Evolutionary conservation across 2,329 filamentous ascomycete genomes (phyloP).

Genomic region (Cordyceps pruinosa): DNA sequence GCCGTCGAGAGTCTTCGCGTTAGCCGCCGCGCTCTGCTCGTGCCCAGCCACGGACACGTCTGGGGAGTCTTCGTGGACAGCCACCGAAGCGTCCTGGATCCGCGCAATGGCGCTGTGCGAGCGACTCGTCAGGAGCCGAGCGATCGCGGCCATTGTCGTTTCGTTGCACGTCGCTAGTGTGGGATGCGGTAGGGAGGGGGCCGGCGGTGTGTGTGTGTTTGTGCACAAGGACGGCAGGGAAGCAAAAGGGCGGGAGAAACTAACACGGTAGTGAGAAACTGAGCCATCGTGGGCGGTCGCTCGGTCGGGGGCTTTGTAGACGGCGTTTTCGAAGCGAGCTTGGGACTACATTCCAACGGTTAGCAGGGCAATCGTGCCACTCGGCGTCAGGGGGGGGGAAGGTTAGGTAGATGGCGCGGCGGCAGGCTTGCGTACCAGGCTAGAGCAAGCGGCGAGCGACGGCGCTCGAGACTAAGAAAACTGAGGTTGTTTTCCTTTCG

Average conservation of each 20-base stretch:
- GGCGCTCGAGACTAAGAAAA: not conserved
- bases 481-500: not conserved
- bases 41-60: slow-evolving; percentile 7
- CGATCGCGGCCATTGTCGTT: slow-evolving; percentile 15
- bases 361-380: slow-evolving; percentile 32
- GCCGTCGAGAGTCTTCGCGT: slow-evolving; percentile 21
- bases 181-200: slow-evolving; percentile 1
- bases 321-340: slow-evolving; percentile 4
- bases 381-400: not conserved
- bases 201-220: too few relatives aligned
- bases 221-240: not conserved
- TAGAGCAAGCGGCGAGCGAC: not conserved
- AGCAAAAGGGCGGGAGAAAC: slow-evolving; percentile 19
- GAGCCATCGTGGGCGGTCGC: slow-evolving; percentile 26
- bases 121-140: slow-evolving; percentile 28
- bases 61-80: slow-evolving; percentile 23
- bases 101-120: slow-evolving; percentile 26
- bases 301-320: slow-evolving; percentile 9
- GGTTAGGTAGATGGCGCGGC: not conserved
- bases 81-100: slow-evolving; percentile 25
- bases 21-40: slow-evolving; percentile 21
- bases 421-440: not conserved
- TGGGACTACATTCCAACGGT: slow-evolving; percentile 32
- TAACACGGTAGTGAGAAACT: slow-evolving; percentile 39
- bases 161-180: slow-evolving; percentile 11